A percentile compares a stretch with the other conserved stretches of the same genome.
Conservation (phyloP, 2,329 filamentous ascomycete genomes). For the Aspergillus sp. region DNA sequence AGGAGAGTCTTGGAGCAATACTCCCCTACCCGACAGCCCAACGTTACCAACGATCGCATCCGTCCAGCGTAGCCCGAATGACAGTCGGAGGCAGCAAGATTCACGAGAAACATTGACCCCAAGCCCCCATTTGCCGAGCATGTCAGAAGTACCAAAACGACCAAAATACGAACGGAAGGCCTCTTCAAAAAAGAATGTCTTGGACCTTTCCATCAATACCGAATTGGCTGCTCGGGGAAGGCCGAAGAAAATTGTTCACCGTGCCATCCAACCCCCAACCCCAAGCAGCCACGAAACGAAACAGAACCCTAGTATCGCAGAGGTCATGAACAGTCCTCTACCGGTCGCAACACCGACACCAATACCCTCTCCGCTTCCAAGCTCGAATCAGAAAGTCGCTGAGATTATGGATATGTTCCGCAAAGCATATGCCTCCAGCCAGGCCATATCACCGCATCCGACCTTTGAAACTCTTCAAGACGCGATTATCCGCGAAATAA, state of each 20-base stretch:
- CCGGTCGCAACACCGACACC: conserved; percentile 32
- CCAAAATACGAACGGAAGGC: conserved; percentile 24
- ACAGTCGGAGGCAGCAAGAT: conserved; percentile 15
- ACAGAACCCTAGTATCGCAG: conserved; percentile 43
- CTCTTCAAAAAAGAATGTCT: conserved; percentile 41
- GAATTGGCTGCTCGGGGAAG: conserved; percentile 40
- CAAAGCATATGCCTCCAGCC: conserved; percentile 41
- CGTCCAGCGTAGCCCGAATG: conserved; percentile 7
- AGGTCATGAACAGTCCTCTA: conserved; percentile 48
- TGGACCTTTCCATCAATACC: conserved; percentile 47
- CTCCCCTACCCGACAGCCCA: conserved; percentile 40
- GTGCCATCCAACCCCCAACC: conserved; percentile 43
- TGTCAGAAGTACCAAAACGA: conserved; percentile 16
- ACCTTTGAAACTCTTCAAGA: conserved; percentile 49
- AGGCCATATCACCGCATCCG: conserved; percentile 35
- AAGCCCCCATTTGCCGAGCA: conserved; percentile 3
- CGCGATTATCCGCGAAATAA: conserved; percentile 49
- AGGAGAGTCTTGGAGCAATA: conserved; percentile 37
- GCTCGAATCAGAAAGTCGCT: conserved; percentile 38
- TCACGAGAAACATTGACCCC: conserved; percentile 15
- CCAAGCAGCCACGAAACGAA: conserved; percentile 32
- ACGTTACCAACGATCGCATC: conserved; percentile 34
- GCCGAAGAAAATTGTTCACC: conserved; percentile 39
- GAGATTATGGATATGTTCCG: conserved; percentile 50
- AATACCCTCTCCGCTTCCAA: conserved; percentile 27